Conservation (phyloP, 108 stramenopile species). For the Cylindrotheca fusiformis region DNA sequence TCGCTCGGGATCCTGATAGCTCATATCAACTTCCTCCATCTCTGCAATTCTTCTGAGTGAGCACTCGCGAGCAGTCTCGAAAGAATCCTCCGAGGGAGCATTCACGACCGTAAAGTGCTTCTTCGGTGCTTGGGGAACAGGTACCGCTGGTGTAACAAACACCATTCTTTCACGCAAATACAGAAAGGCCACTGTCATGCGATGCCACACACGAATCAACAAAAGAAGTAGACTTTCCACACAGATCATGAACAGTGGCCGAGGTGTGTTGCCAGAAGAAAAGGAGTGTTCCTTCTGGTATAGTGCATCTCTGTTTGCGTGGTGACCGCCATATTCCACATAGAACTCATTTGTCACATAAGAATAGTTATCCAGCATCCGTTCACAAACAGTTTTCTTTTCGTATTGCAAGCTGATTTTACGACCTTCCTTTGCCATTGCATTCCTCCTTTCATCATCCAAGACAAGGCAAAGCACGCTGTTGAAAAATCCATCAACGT, state of each 20-base stretch:
- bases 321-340: slow-evolving; percentile 39
- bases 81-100: no score
- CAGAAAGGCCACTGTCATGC: slow-evolving; percentile 25
- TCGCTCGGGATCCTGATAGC: slow-evolving; percentile 18
- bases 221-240: slow-evolving; percentile 38
- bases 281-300: slow-evolving; percentile 44
- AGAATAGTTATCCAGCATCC: slow-evolving; percentile 59
- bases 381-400: slow-evolving; percentile 31
- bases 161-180: background rate
- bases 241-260: slow-evolving; percentile 35
- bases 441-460: slow-evolving; percentile 28
- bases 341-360: slow-evolving; percentile 50
- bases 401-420: slow-evolving; percentile 36
- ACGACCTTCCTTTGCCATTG: slow-evolving; percentile 29
- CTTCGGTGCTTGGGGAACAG: no score
- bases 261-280: slow-evolving; percentile 32
- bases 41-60: slow-evolving; percentile 19
- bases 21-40: slow-evolving; percentile 11
- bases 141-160: background rate
- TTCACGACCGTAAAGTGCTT: no score
- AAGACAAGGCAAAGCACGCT: slow-evolving; percentile 35
- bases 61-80: no score
- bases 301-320: slow-evolving; percentile 44
- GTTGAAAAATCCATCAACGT: slow-evolving; percentile 49
- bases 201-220: slow-evolving; percentile 12